Conservation (phyloP, 345 rosid genomes). For the Dimocarpus longan region DNA sequence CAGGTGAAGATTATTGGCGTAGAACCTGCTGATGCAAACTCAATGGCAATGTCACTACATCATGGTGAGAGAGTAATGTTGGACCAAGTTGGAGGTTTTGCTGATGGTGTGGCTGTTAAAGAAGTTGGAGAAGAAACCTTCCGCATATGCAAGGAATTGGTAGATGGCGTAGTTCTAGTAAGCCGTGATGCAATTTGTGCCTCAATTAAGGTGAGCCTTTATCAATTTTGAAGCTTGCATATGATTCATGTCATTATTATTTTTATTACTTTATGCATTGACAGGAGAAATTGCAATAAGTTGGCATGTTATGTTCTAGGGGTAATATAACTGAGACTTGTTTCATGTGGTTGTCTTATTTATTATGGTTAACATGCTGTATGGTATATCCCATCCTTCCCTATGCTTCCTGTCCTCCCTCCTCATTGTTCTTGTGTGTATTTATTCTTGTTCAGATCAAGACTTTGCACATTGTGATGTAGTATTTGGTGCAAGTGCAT, state of each 20-base stretch:
- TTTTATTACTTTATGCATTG: background rate
- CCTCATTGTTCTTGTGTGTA: background rate
- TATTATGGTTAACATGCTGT: background rate
- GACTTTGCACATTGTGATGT: background rate
- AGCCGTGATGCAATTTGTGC: conserved; percentile 99
- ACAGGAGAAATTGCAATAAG: background rate
- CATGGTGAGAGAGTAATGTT: conserved; percentile 86
- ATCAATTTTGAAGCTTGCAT: conserved; percentile 8
- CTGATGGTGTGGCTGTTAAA: conserved; percentile 99
- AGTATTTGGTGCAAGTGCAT: background rate
- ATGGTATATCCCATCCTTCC: background rate
- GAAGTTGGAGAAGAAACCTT: conserved; percentile 96
- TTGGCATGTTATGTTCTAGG: background rate
- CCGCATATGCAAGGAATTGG: conserved; percentile 69
- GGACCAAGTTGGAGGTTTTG: conserved; percentile 95
- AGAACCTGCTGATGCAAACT: conserved; percentile 93
- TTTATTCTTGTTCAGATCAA: background rate
- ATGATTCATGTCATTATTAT: background rate
- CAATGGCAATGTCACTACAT: conserved; percentile 96
- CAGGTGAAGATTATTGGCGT: conserved; percentile 98
- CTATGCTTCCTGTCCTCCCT: background rate
- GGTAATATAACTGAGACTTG: background rate
- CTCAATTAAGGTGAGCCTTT: conserved; percentile 74
- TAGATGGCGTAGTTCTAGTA: conserved; percentile 96
- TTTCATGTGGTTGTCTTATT: background rate